Base-by-base conservation (phyloP, 352 stramenopile genomes). In the Peronospora belbahrii region DNA sequence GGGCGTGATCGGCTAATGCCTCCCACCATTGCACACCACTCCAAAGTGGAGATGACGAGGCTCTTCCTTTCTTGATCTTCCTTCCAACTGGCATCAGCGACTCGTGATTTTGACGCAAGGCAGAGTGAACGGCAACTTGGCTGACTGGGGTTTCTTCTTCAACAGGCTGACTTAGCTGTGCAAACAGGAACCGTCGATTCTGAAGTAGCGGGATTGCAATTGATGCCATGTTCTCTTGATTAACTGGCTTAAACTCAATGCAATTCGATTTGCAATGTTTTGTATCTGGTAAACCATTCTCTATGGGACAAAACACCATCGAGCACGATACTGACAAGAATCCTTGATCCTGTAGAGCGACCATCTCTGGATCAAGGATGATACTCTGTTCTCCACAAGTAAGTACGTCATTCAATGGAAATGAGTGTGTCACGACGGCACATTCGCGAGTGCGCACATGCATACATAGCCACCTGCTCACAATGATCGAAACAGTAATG, bases 21-120 rank as follows among this genome's bases (percentile, higher is more conserved):
- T 63, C 49, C 69, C 66, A 81, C 48, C 65, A 66, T 28, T 66
- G 66, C 3, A 61, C 61, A 9, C 61, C 64, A 46, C 45, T 42
- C 35, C 65, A 65, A 11, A 69, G 44, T 31, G 42, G 15, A 43
- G 45, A 42, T 6, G 54, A 51, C 17, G 39, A 36, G 1, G 28
- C 6, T 22, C 53, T 57, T 18, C 13, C 34, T 23, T 27, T 43
- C 23, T 40, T 36, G 33, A 3, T 47, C 1, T 13, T 17, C 44
- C 43, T 35, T 13, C 24, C 30, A 3, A 44, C 11, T 42, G 48
- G 36, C 45, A 76, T 52, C 18, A 51, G 48, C 3, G 48, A 38
- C 2, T 62, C 59, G 15, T 76, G 62, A 5, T 56, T 56, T 56
- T 76, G 66, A 19, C 63, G 63, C 20, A 76, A 76, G 13, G 45